Evolutionary conservation across 2,329 filamentous ascomycete genomes (phyloP).

Genomic region (Colletotrichum sp.): DNA sequence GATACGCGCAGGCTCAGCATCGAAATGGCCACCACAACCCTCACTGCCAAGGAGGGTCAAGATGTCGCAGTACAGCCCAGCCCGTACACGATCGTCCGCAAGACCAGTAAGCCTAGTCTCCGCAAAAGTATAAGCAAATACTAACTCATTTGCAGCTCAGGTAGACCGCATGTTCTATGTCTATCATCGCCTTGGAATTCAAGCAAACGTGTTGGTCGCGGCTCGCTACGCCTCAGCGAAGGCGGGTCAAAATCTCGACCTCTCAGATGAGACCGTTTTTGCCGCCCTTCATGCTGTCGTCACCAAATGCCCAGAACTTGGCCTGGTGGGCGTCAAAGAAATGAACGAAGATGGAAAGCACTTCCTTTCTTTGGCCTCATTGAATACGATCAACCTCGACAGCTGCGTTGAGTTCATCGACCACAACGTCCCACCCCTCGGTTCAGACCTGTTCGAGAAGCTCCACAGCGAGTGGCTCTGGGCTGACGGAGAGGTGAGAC

Average conservation of each 20-base stretch:
- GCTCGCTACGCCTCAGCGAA: conserved; percentile 20
- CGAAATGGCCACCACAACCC: background rate
- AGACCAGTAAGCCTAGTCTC: background rate
- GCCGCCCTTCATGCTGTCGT: conserved; percentile 23
- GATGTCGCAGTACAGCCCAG: background rate
- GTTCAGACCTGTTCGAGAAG: background rate
- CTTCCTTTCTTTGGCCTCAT: background rate
- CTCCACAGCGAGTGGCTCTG: conserved; percentile 8
- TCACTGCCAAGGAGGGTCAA: background rate
- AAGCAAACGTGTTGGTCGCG: conserved; percentile 26
- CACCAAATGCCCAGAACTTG: conserved; percentile 20
- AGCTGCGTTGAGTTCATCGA: conserved; percentile 15
- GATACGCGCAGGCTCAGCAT: background rate
- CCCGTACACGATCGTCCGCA: background rate
- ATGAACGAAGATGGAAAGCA: background rate
- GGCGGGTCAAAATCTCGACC: background rate
- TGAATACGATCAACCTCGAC: conserved; percentile 4
- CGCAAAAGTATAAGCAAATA: background rate
- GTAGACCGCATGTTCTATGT: conserved; percentile 24
- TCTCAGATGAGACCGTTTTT: conserved; percentile 13
- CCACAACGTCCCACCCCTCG: background rate
- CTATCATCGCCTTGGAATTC: conserved; percentile 25
- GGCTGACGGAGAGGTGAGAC: background rate
- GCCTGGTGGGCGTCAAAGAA: conserved; percentile 16
- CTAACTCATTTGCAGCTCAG: background rate